These are phyloP conservation scores for Mercurialis annua DNA, from an alignment of 345 rosid species.

Conservation along the genomic window DNA sequence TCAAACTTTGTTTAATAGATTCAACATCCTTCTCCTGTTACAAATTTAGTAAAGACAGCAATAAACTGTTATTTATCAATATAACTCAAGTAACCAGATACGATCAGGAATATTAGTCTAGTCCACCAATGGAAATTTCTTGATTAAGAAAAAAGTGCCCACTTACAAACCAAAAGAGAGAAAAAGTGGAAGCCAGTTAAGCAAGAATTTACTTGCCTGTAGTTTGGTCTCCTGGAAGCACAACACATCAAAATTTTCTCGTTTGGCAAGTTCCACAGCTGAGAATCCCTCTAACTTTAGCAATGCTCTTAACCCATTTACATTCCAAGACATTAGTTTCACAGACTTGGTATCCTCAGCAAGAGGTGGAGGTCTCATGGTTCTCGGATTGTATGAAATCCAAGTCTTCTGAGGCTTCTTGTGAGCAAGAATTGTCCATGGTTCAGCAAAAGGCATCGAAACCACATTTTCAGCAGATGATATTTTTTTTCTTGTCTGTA, in stretches of 20 bases:
- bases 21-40: conserved; percentile 84
- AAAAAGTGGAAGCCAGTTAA: neutral
- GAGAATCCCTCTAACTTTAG: conserved; percentile 68
- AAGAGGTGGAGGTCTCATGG: conserved; percentile 66
- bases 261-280: conserved; percentile 72
- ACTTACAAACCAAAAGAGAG: neutral
- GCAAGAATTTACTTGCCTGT: conserved; percentile 47
- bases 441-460: conserved; percentile 47
- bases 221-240: conserved; percentile 97
- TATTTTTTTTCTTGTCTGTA: conserved; percentile 30
- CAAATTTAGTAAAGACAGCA: conserved; percentile 6
- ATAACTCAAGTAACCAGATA: neutral
- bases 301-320: conserved; percentile 86
- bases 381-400: conserved; percentile 76
- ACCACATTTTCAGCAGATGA: conserved; percentile 25
- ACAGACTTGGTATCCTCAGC: conserved; percentile 40
- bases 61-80: neutral
- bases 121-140: neutral
- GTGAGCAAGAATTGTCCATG: conserved; percentile 86
- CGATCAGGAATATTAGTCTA: neutral
- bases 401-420: conserved; percentile 91
- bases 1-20: conserved; percentile 54
- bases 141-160: neutral
- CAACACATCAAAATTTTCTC: conserved; percentile 76
- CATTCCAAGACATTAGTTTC: conserved; percentile 92